Base-by-base conservation (phyloP, 2,329 filamentous ascomycete species). In the Emericellopsis atlantica region DNA sequence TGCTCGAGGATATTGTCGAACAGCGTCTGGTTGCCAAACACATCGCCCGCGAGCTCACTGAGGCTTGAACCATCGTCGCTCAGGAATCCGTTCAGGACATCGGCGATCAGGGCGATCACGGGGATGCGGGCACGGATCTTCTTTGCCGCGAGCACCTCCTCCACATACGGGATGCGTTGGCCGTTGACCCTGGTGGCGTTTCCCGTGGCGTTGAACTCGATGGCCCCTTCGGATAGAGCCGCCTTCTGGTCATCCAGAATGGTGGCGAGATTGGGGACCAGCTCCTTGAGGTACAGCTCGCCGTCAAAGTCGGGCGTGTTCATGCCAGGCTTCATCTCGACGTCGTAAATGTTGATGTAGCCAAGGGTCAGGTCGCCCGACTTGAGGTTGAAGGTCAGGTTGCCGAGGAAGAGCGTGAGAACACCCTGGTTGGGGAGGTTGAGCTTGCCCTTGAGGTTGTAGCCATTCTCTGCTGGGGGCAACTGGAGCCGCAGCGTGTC, bases 381-480 rank as follows among this genome's bases (percentile, higher is more conserved):
- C 40, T 59, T 49, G 15, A 70, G 40, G 35, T 68, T 65, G 14
- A 70, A 57, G 0, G 63, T 64, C n/a, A 70, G 39, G 47, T 71
- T 64, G 10, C 68, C 67, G 4, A 68, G 53, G 1, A 59, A 62
- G 6, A 71, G 60, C 1, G 58, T 58, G 2, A 72, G 53, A 1
- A 59, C 50, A 3, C 66, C 65, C 29, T 55, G 52, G 46, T 72
- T 72, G 2, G 68, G 68, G 14, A 72, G 48, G 35, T 56, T 64
- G 8, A 69, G 51, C 2, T 54, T 52, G 2, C 66, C 67, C 22
- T 54, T 55, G 41, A 71, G 49, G 45, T 70, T 70, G 39, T 55
- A 56, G 10, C 63, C 33, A 14, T 65, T 56, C 0, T 52, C 49
- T 21, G 56, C 54, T 5, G 61, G 49, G 1, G 64, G 59, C 3